Base-by-base conservation (phyloP, 225 moss, liverwort and hornwort species). In the Lunularia cruciata region DNA sequence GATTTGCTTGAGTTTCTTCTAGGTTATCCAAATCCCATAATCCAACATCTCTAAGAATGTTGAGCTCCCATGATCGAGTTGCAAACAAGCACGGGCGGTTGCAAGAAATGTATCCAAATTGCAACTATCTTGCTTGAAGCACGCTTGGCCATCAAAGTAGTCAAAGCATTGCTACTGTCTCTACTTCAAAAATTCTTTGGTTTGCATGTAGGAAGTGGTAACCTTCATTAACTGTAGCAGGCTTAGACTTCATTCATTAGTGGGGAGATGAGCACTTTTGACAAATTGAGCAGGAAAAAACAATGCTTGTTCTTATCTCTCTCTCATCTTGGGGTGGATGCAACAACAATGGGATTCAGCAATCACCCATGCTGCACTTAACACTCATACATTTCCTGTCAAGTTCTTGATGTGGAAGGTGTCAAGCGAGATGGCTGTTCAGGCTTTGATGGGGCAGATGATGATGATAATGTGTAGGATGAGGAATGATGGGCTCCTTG, bases 321-420 rank as follows among this genome's bases (percentile, higher is more conserved):
- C n/a, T n/a, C n/a, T n/a, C n/a, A n/a, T n/a, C n/a, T n/a, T 67
- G 67, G 20, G 22, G 33, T n/a, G 6, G 43, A 45, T 19, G 59
- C 19, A 33, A 18, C 2, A 36, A 15, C 40, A 22, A 63, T 26
- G 23, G 6, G 6, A n/a, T 4, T 52, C 20, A 34, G 12, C 49
- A 51, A 22, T 49, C 32, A 67, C 47, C 45, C 16, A 45, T 27
- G 65, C 20, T 12, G 31, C 48, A 66, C 10, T 63, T 27, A 36
- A 43, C 27, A 42, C 43, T 39, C 6, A 63, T 38, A 40, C 25
- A 45, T 15, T 25, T 25, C 15, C 16, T 30, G 43, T 30, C 27
- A 28, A 26, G 26, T 15, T 43, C 43, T 0, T 16, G 9, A 49
- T 6, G 49, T 31, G 67, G 32, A 51, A 48, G 33, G 8, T 48